These are phyloP conservation scores for Pleurotus tuber-regium DNA, from an alignment of 768 basidiomycete species.

Conservation along the genomic window DNA sequence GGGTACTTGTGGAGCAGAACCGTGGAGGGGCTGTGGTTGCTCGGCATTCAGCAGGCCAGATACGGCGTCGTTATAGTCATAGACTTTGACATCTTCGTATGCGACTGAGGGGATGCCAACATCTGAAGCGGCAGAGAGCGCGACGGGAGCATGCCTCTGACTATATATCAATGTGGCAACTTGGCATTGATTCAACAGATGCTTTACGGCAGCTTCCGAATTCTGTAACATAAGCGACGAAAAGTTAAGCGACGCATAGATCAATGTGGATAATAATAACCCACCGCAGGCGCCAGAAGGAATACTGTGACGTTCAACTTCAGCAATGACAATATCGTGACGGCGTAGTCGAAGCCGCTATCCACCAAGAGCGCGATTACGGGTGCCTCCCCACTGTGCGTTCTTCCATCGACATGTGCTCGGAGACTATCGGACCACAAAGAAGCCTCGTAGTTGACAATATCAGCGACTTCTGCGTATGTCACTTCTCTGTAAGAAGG, in stretches of 20 bases:
- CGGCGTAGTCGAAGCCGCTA: conserved; percentile 11
- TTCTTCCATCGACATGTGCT: not conserved
- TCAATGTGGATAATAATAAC: not conserved
- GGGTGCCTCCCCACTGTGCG: conserved; percentile 5
- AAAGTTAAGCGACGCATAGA: not conserved
- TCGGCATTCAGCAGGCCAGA: not conserved
- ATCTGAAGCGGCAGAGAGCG: not conserved
- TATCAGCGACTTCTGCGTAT: conserved; percentile 7
- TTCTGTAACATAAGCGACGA: conserved; percentile 5
- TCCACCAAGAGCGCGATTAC: conserved; percentile 11
- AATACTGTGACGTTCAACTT: conserved; percentile 11
- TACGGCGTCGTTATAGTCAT: not conserved
- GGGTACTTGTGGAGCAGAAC: conserved; percentile 9
- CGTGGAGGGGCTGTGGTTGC: not conserved
- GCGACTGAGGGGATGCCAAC: not conserved
- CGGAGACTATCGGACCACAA: not conserved
- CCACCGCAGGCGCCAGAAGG: conserved; percentile 11
- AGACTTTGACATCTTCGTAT: not conserved
- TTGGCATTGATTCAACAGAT: conserved; percentile 10
- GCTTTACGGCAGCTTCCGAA: conserved; percentile 12
- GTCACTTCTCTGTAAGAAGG: conserved; percentile 11
- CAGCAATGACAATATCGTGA: conserved; percentile 11
- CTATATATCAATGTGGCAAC: conserved; percentile 9
- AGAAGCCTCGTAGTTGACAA: conserved; percentile 8
- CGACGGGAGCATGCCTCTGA: not conserved